Evolutionary conservation across 139 green algal genomes (phyloP).

Genomic region (Mychonastes homosphaera): DNA sequence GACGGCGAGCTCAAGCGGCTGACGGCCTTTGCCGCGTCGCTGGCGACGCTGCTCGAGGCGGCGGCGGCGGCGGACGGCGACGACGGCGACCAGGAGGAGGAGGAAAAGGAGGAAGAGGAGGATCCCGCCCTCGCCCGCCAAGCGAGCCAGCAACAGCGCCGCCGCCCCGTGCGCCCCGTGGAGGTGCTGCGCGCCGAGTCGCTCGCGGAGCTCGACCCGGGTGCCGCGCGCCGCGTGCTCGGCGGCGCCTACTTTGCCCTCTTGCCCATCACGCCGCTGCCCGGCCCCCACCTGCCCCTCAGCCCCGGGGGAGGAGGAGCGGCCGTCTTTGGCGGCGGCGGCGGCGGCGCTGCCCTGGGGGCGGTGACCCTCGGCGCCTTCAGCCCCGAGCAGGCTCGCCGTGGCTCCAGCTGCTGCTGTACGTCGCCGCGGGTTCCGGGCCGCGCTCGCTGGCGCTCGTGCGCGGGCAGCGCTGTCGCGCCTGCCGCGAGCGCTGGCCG

Average conservation of each 20-base stretch:
- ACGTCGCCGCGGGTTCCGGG: constrained; percentile 31
- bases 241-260: constrained; percentile 58
- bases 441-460: constrained; percentile 51
- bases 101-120: too few species aligned
- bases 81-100: too few species aligned
- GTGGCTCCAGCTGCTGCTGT: constrained; percentile 70
- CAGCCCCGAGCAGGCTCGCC: constrained; percentile 42
- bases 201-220: constrained; percentile 49
- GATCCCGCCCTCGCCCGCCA: too few species aligned
- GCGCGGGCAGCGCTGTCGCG: constrained; percentile 48
- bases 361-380: constrained; percentile 14
- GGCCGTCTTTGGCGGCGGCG: too few species aligned
- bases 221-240: constrained; percentile 44
- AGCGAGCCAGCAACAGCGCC: too few species aligned
- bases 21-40: constrained; percentile 21
- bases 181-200: constrained; percentile 79
- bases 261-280: constrained; percentile 58
- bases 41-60: constrained; percentile 43
- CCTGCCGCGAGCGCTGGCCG: constrained; percentile 42
- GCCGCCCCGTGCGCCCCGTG: constrained; percentile 27
- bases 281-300: constrained; percentile 53
- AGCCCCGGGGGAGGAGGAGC: too few species aligned
- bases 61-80: constrained; percentile 14
- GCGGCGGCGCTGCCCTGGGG: too few species aligned
- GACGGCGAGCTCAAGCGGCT: background rate